Evolutionary conservation across 169 alveolate species (phyloP), one percentile per base, ranked within the genome.

Genomic region (Ichthyophthirius multifiliis): DNA sequence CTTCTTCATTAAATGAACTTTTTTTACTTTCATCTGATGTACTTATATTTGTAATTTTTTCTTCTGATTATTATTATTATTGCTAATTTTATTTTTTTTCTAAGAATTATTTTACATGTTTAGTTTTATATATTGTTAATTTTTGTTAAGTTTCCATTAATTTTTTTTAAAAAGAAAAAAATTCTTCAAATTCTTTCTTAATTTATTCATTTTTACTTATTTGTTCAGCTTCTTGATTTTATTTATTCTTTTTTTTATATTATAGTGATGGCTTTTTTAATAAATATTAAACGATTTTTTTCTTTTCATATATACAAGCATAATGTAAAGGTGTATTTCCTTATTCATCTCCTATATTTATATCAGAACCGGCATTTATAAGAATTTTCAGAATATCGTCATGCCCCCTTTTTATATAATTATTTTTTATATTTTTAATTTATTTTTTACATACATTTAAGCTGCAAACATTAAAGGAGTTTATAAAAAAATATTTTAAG

Each of bases 1-100:
- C 89, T 18, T 46, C 43, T 89, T 89, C 13, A 78, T 74, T 4
- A 86, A 94, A 77, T 89, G 74, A 84, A 82, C 90, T 7, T 88
- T 96, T 55, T 89, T 89, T 2, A 93, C 97, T 55, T 55, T 55
- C 71, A 55, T 55, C 71, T 10, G 71, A 55, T 27, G 71, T 55
- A 15, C 71, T 55, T 4, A 9, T 55, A 27, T 55, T 55, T 55
- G 23, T 39, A 55, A 27, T 55, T n/a, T n/a, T n/a, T n/a, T n/a
- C n/a, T n/a, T n/a, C n/a, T n/a, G n/a, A n/a, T n/a, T n/a, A n/a
- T n/a, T n/a, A n/a, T n/a, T n/a, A n/a, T n/a, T n/a, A n/a, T n/a
- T n/a, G n/a, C n/a, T n/a, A n/a, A n/a, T n/a, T n/a, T n/a, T n/a
- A n/a, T n/a, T n/a, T n/a, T n/a, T n/a, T n/a, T n/a, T n/a, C n/a